Conservation (phyloP, 768 basidiomycete genomes). For the Pisolithus microcarpus region DNA sequence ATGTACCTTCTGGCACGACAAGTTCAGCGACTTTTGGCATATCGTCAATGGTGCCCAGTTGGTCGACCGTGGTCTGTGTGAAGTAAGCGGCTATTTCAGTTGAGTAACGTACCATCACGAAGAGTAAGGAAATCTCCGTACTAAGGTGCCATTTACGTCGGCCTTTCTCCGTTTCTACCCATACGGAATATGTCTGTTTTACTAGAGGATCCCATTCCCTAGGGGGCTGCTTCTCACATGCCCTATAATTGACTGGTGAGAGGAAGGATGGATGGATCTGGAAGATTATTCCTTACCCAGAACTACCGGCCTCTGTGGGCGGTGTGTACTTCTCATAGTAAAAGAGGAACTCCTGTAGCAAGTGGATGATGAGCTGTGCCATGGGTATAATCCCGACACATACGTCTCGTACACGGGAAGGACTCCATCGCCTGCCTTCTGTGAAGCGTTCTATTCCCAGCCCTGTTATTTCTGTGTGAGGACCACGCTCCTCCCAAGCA, state of each 20-base stretch:
- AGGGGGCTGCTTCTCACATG: constrained; percentile 44
- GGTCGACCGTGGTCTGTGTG: constrained; percentile 67
- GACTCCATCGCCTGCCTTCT: constrained; percentile 77
- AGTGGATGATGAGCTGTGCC: background rate
- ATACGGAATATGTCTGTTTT: constrained; percentile 82
- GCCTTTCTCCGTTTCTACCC: constrained; percentile 58
- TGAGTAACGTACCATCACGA: constrained; percentile 14
- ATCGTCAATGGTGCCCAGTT: constrained; percentile 65
- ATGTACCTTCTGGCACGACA: constrained; percentile 58
- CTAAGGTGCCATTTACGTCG: constrained; percentile 79
- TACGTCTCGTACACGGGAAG: constrained; percentile 78
- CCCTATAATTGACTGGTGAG: constrained; percentile 19
- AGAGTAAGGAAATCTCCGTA: constrained; percentile 29
- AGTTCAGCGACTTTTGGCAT: constrained; percentile 51
- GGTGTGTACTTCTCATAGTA: constrained; percentile 71
- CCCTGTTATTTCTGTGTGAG: constrained; percentile 67
- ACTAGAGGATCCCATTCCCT: constrained; percentile 64
- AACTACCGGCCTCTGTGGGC: constrained; percentile 37
- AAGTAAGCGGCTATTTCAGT: constrained; percentile 71
- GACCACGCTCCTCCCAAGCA: constrained; percentile 70
- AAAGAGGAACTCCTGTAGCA: constrained; percentile 68
- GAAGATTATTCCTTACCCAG: constrained; percentile 29
- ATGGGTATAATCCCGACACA: constrained; percentile 15
- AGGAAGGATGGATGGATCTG: background rate
- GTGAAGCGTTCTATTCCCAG: constrained; percentile 82